Conservation (phyloP, 495 filamentous ascomycete species). For the Aspergillus baeticus region DNA sequence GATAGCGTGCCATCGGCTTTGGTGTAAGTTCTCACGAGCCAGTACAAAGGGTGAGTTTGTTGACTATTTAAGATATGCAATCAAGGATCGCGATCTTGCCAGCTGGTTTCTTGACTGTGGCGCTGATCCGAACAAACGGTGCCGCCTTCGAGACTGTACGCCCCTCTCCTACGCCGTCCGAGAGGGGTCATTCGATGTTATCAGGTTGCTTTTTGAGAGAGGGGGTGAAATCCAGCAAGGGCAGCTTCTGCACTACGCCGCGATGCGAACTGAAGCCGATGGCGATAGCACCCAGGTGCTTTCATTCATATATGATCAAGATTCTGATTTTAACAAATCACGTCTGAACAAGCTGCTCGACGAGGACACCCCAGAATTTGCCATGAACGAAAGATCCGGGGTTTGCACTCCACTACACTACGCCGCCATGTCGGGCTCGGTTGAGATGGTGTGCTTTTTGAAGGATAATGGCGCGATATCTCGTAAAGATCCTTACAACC, state of each 20-base stretch:
- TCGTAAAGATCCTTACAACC: background rate
- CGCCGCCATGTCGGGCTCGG: background rate
- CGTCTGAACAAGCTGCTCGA: background rate
- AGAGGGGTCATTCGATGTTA: background rate
- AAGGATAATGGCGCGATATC: background rate
- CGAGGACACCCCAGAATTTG: background rate
- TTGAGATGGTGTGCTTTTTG: background rate
- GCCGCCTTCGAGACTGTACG: conserved; percentile 1
- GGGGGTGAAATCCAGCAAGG: background rate
- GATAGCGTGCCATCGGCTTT: background rate
- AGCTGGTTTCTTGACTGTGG: conserved; percentile 1
- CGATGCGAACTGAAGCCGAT: background rate
- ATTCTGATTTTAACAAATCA: background rate
- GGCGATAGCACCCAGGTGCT: background rate
- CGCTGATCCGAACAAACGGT: conserved; percentile 4
- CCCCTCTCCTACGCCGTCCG: conserved; percentile 1
- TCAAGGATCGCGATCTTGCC: background rate
- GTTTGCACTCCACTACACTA: background rate
- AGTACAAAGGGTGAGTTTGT: background rate
- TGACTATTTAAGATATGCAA: background rate
- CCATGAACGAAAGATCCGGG: background rate
- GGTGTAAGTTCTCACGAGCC: background rate
- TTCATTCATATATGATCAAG: background rate
- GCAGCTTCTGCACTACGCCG: conserved; percentile 9
- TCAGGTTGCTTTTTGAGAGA: conserved; percentile 1